Percentiles rank a stretch among this genome's conserved stretches.
These are phyloP conservation scores for Zalerion maritima DNA, from an alignment of 495 filamentous ascomycete genomes.

Conservation along the genomic window DNA sequence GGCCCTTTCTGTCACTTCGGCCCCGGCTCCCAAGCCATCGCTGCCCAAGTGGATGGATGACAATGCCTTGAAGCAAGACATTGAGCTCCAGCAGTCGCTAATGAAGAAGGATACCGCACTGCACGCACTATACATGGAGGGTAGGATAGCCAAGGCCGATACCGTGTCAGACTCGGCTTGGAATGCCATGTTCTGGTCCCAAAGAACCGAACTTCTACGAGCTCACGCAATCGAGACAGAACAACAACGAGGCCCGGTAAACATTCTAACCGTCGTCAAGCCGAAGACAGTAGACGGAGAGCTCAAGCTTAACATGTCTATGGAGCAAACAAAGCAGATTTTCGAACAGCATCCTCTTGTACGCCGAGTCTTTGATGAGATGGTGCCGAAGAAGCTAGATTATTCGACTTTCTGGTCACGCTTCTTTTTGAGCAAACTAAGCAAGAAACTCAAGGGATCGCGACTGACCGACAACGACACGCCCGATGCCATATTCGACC, in stretches of 20 bases:
- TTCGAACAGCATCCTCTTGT: slow-evolving; percentile 88
- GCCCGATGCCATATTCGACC: slow-evolving; percentile 63
- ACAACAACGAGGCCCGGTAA: slow-evolving; percentile 77
- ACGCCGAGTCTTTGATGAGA: slow-evolving; percentile 81
- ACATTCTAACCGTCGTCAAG: slow-evolving; percentile 83
- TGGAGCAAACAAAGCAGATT: slow-evolving; percentile 86
- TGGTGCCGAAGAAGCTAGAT: slow-evolving; percentile 67
- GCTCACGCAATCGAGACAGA: slow-evolving; percentile 78
- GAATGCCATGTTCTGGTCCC: slow-evolving; percentile 85
- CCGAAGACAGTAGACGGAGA: slow-evolving; percentile 62
- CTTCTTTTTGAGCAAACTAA: slow-evolving; percentile 80
- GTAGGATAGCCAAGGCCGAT: slow-evolving; percentile 61
- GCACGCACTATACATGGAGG: slow-evolving; percentile 67
- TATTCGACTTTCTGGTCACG: slow-evolving; percentile 79
- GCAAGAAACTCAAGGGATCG: slow-evolving; percentile 84
- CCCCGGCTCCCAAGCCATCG: too few relatives aligned
- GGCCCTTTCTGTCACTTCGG: too few relatives aligned
- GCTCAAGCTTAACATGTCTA: slow-evolving; percentile 67
- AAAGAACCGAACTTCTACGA: slow-evolving; percentile 66
- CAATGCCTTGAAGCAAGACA: slow-evolving; percentile 51
- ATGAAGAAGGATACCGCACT: slow-evolving; percentile 60
- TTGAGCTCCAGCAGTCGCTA: slow-evolving; percentile 70
- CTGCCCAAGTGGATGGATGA: slow-evolving; percentile 62
- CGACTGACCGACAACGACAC: slow-evolving; percentile 60
- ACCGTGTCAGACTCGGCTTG: slow-evolving; percentile 64